Base-by-base conservation (phyloP, 768 basidiomycete species). In the Asterophora parasitica region DNA sequence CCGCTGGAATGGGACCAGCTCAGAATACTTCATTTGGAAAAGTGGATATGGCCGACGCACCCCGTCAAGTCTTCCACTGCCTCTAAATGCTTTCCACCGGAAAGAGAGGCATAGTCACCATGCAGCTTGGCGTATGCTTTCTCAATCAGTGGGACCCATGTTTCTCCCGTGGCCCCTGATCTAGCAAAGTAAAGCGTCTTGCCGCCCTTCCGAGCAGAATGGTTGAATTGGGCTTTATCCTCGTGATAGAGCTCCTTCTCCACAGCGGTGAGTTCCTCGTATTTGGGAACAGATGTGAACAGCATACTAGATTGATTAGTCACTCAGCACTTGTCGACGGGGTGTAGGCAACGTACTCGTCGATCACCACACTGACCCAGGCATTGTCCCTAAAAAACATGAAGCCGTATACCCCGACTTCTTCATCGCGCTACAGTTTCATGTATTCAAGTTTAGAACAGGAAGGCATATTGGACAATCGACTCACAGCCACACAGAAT, bases 91-190 rank as follows among this genome's bases (percentile, higher is more conserved):
- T 61, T 61, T 1, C 72, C 71, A 2, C 62, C 65, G 11, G 57
- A 57, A 28, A 76, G 49, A 33, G 67, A 61, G 4, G 63, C 58
- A 47, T 71, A 74, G 48, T 72, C 69, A 2, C 77, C 77, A 55
- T 80, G 75, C 1, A 79, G 53, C 59, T 80, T 80, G 2, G 78
- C 78, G 49, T 72, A 80, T 2, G 78, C 78, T 57, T 80, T 80
- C 57, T 80, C 78, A n/a, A 79, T 68, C n/a, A 80, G 59, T 2
- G 78, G 74, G 0, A 78, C 75, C 78, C 78, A 79, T 4, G 76
- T 78, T 50, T 79, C 78, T 26, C 71, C 73, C 39, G 70, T 65
- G 4, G 69, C 62, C 1, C 70, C 72, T 5, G 73, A 75, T 42
- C 66, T 69, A 7, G 78, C 76, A n/a, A 56, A 80, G 51, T 74